Evolutionary conservation across 2,329 filamentous ascomycete genomes (phyloP).

Genomic region (Cladosporium cucumerinum): DNA sequence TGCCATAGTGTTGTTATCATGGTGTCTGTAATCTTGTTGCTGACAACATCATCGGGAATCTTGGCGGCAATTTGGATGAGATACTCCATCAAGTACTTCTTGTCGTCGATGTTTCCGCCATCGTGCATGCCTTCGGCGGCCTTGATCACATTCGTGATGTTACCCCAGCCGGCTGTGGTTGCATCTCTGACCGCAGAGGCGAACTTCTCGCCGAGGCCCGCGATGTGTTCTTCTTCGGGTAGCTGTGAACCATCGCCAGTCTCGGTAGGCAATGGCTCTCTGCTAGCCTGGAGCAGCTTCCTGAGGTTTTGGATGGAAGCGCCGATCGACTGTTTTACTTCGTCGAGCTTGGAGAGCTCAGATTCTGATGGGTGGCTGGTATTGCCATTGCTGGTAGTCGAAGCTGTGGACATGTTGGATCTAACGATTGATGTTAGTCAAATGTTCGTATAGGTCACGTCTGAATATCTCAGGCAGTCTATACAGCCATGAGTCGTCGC

Average conservation of each 20-base stretch:
- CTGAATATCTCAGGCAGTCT: background rate
- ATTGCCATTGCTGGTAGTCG: background rate
- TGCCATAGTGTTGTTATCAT: constrained; percentile 49
- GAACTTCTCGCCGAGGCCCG: constrained; percentile 20
- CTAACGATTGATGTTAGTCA: background rate
- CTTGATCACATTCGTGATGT: constrained; percentile 1
- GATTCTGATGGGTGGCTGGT: constrained; percentile 19
- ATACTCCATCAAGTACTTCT: constrained; percentile 59
- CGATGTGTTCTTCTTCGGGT: constrained; percentile 26
- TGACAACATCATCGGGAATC: constrained; percentile 41
- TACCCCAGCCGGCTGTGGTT: constrained; percentile 9
- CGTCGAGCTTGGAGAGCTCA: constrained; percentile 26
- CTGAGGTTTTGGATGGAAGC: constrained; percentile 29
- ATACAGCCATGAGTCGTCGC: background rate
- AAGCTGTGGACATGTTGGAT: constrained; percentile 4
- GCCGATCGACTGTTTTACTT: constrained; percentile 22
- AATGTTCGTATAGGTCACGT: background rate
- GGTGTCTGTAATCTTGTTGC: constrained; percentile 41
- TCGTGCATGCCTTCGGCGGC: constrained; percentile 32
- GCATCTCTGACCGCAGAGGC: constrained; percentile 20
- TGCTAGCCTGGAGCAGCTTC: constrained; percentile 32
- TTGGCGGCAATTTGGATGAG: constrained; percentile 48
- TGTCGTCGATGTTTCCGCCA: constrained; percentile 59
- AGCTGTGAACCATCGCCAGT: constrained; percentile 46
- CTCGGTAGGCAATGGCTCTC: constrained; percentile 35